Percentiles rank a stretch among this genome's conserved stretches.
phyloP scores from a whole-genome alignment of 768 basidiomycete genomes.

The Krasilnikovozyma curviuscula region DNA sequence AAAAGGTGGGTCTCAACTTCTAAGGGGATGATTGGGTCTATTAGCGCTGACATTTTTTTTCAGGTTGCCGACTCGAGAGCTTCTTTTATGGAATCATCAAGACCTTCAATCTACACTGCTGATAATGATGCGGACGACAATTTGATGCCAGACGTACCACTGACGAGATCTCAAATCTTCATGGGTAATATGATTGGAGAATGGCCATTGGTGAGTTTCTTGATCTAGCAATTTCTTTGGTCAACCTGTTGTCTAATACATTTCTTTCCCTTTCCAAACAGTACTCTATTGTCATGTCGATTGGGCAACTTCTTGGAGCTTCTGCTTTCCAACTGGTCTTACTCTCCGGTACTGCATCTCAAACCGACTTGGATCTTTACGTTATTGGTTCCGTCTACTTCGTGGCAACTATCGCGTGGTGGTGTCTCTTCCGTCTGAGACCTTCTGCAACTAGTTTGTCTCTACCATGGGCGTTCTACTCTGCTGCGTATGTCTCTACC shows the following conservation, averaged over 20 bases:
- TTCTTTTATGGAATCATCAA: background rate
- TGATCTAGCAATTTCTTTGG: too few relatives aligned
- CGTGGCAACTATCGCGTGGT: constrained; percentile 63
- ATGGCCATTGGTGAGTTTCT: constrained; percentile 87
- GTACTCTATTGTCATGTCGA: constrained; percentile 30
- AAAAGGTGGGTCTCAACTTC: constrained; percentile 49
- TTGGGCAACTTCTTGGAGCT: constrained; percentile 36
- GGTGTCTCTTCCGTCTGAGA: constrained; percentile 67
- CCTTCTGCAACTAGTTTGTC: constrained; percentile 75
- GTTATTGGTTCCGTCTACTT: constrained; percentile 77
- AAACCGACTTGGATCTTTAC: constrained; percentile 62
- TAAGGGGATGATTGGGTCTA: background rate
- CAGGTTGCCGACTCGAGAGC: constrained; percentile 2
- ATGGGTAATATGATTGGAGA: constrained; percentile 58
- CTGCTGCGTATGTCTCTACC: background rate
- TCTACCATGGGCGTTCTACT: constrained; percentile 76
- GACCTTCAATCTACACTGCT: constrained; percentile 9
- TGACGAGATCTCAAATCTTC: constrained; percentile 39
- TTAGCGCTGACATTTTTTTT: background rate
- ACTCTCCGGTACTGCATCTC: constrained; percentile 70
- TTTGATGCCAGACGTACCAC: constrained; percentile 9
- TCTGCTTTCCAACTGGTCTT: constrained; percentile 90
- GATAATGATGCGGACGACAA: constrained; percentile 8
- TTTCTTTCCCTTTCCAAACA: too few relatives aligned
- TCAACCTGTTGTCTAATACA: too few relatives aligned